These are phyloP conservation scores for Tylopilus rubrobrunneus DNA, from an alignment of 768 basidiomycete species.

Conservation along the genomic window DNA sequence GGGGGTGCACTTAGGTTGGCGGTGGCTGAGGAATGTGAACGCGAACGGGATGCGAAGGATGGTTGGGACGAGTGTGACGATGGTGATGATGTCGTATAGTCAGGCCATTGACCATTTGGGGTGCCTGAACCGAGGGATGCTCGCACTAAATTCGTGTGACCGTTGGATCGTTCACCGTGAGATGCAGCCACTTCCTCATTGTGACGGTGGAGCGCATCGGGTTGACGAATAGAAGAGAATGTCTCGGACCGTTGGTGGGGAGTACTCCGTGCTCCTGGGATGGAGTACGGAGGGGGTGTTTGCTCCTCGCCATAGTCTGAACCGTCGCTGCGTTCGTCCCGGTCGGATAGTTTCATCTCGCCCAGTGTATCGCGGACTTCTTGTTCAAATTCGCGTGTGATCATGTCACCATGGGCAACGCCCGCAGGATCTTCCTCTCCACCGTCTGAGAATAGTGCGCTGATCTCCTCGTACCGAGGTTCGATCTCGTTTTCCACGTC, in stretches of 20 bases:
- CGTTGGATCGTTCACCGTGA: too few species aligned
- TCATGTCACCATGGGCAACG: conserved; percentile 21
- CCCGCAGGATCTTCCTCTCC: conserved; percentile 37
- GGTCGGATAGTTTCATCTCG: conserved; percentile 43
- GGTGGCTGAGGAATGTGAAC: conserved; percentile 52
- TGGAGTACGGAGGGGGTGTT: conserved; percentile 34
- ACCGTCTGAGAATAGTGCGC: conserved; percentile 42
- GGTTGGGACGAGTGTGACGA: conserved; percentile 54
- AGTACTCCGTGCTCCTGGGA: conserved; percentile 30
- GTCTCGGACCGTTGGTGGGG: conserved; percentile 50
- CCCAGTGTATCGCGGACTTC: conserved; percentile 50
- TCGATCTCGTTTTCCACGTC: conserved; percentile 72
- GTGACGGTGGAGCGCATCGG: conserved; percentile 25
- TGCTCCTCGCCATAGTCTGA: conserved; percentile 63
- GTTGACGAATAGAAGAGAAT: conserved; percentile 35
- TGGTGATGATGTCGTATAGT: conserved; percentile 37
- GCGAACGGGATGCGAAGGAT: conserved; percentile 49
- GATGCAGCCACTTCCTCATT: conserved; percentile 18
- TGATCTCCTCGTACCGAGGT: conserved; percentile 55
- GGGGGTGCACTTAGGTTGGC: conserved; percentile 58
- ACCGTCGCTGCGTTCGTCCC: conserved; percentile 51
- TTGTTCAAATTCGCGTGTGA: conserved; percentile 35
- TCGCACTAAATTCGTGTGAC: conserved; percentile 6
- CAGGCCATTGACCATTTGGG: conserved; percentile 28
- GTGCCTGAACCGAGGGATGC: conserved; percentile 29